These are phyloP conservation scores for Colletotrichum paranaense DNA, from an alignment of 2,329 filamentous ascomycete genomes.

Conservation along the genomic window DNA sequence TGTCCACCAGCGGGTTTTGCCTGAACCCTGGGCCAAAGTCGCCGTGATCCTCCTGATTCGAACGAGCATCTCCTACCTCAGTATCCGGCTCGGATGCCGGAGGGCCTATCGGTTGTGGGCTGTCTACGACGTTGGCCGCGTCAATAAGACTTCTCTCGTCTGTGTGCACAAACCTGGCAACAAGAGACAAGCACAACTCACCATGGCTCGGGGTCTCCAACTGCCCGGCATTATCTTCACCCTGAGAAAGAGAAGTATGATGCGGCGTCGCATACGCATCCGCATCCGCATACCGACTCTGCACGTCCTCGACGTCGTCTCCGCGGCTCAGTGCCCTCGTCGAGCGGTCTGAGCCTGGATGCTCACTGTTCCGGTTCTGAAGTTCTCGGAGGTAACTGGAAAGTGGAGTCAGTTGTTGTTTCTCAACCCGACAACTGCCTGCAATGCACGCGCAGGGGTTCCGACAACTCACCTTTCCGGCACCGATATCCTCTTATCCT, in stretches of 20 bases:
- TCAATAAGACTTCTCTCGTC: neutral
- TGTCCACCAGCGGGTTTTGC: slow-evolving; percentile 46
- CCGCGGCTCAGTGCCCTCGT: slow-evolving; percentile 6
- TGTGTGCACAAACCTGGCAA: neutral
- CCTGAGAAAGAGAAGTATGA: neutral
- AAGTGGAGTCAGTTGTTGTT: slow-evolving; percentile 3
- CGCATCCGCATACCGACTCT: neutral
- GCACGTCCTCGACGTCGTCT: neutral
- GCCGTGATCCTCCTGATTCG: slow-evolving; percentile 1
- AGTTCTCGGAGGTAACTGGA: slow-evolving; percentile 34
- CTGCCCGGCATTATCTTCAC: neutral
- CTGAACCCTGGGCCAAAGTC: slow-evolving; percentile 30
- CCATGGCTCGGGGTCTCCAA: slow-evolving; percentile 25
- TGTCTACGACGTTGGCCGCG: neutral
- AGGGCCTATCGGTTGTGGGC: neutral
- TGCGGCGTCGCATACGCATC: slow-evolving; percentile 21
- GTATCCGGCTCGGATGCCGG: slow-evolving; percentile 21
- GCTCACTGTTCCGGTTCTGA: slow-evolving; percentile 30
- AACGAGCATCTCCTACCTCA: slow-evolving; percentile 4
- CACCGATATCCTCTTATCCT: slow-evolving; percentile 38
- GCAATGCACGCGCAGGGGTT: neutral
- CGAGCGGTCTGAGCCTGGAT: slow-evolving; percentile 7
- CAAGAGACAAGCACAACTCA: neutral
- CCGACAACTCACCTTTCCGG: slow-evolving; percentile 37
- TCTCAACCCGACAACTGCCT: neutral